Evolutionary conservation across 2,329 filamentous ascomycete genomes (phyloP), one percentile per base, ranked within the genome.

Genomic region (Aspergillus costaricaensis): DNA sequence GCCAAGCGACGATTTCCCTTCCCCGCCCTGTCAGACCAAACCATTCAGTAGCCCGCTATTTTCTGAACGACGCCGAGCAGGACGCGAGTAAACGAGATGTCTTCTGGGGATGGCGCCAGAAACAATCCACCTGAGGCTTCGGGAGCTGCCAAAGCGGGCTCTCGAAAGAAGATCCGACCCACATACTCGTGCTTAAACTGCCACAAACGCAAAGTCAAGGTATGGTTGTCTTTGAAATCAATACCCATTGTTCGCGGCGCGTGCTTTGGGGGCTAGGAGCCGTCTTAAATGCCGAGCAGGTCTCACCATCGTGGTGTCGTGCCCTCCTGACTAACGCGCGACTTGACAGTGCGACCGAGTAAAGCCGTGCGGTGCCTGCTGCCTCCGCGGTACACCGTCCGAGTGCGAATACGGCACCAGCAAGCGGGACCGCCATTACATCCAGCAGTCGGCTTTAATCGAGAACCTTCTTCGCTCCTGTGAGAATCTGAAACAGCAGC

Each of bases 161-260:
- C 58, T 32, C 63, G 65, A 39, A 70, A 68, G 60, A 72, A 72
- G 55, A 67, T 61, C 51, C 69, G 71, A 51, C 70, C 70, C 59
- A 72, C 70, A 25, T 68, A 71, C 51, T 72, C 70, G 14, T 73
- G 71, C 54, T 62, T 72, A 27, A 69, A 64, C 39, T 73, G 70
- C 57, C 69, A 71, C 53, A 72, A 68, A 63, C 70, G 71, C 55
- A 73, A 73, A 65, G 70, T 73, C n/a, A 73, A 73, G 68, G 71
- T 73, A 67, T 23, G 47, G 15, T 14, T 59, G 32, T 30, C 27
- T 27, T 36, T 32, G 17, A 15, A 17, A 36, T 23, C 17, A 19
- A 17, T 38, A 47, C 14, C n/a, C 19, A 50, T 32, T 36, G 23
- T 36, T 19, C 30, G 23, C 30, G 27, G 21, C 41, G 23, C 15